Conservation (phyloP, 1,284 basidiomycete species). For the Cryptococcus jaspeensis region DNA sequence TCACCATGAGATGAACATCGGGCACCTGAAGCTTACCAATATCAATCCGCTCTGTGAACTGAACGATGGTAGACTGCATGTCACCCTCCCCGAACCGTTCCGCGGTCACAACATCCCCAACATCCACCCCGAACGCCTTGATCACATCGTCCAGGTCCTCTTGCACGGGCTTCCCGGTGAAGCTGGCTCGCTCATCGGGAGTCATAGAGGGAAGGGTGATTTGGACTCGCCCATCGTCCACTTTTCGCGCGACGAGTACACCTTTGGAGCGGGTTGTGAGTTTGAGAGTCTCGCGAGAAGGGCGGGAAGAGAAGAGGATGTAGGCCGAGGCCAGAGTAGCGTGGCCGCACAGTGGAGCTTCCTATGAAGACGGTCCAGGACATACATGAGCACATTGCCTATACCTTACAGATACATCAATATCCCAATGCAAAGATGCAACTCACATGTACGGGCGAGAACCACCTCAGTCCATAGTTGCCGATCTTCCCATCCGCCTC, state of each 20-base stretch:
- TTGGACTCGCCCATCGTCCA: neutral
- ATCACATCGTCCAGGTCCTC: neutral
- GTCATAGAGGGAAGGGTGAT: slow-evolving; percentile 12
- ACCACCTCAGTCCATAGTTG: slow-evolving; percentile 40
- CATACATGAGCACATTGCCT: neutral
- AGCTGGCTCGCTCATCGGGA: neutral
- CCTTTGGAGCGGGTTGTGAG: slow-evolving; percentile 37
- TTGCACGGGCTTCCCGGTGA: neutral
- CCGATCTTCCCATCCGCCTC: slow-evolving; percentile 7
- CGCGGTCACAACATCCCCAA: slow-evolving; percentile 13
- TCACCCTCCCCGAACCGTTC: slow-evolving; percentile 17
- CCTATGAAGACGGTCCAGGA: too few species aligned
- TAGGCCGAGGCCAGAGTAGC: slow-evolving; percentile 39
- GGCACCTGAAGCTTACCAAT: slow-evolving; percentile 17
- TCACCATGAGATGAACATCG: slow-evolving; percentile 20
- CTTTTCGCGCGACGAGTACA: slow-evolving; percentile 20
- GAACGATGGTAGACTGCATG: slow-evolving; percentile 16
- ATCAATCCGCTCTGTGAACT: slow-evolving; percentile 21
- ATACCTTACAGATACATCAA: neutral
- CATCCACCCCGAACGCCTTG: slow-evolving; percentile 6
- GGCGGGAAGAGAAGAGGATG: slow-evolving; percentile 30
- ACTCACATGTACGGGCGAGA: slow-evolving; percentile 36
- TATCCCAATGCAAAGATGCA: too few species aligned
- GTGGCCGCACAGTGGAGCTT: slow-evolving; percentile 43
- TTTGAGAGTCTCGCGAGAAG: slow-evolving; percentile 12